Percentiles rank a stretch among this genome's conserved stretches.
These are phyloP conservation scores for Calonectria fujianensis DNA, from an alignment of 2,329 filamentous ascomycete genomes.

Conservation along the genomic window DNA sequence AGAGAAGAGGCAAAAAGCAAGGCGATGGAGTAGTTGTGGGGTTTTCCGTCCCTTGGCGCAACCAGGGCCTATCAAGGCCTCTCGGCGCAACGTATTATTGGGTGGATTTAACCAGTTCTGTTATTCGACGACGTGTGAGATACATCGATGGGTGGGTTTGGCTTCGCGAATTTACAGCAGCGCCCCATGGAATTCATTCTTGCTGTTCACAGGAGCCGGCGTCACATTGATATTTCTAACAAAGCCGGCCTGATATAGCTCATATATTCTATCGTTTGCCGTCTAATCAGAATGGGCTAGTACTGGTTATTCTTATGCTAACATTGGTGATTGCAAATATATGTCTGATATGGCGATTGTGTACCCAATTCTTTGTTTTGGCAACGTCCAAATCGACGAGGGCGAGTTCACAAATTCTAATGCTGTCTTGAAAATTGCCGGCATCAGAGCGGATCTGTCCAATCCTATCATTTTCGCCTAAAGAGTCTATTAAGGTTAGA, in stretches of 20 bases:
- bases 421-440: background rate
- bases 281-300: background rate
- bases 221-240: background rate
- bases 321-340: background rate
- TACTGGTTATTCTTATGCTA: background rate
- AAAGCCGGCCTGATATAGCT: background rate
- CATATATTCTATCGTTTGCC: too few relatives aligned
- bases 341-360: background rate
- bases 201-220: background rate
- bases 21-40: too few relatives aligned
- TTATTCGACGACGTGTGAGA: background rate
- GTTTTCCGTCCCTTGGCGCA: too few relatives aligned
- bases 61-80: too few relatives aligned
- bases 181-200: background rate
- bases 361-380: background rate
- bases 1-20: too few relatives aligned
- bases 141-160: background rate
- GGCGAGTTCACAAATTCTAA: background rate
- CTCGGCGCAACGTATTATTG: background rate
- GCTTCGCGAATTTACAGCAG: background rate
- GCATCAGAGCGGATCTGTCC: too few relatives aligned
- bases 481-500: background rate
- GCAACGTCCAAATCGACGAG: background rate
- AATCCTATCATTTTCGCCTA: background rate
- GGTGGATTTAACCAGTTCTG: background rate